Base-by-base conservation (phyloP, 345 rosid genomes). In the Citrus sp. region DNA sequence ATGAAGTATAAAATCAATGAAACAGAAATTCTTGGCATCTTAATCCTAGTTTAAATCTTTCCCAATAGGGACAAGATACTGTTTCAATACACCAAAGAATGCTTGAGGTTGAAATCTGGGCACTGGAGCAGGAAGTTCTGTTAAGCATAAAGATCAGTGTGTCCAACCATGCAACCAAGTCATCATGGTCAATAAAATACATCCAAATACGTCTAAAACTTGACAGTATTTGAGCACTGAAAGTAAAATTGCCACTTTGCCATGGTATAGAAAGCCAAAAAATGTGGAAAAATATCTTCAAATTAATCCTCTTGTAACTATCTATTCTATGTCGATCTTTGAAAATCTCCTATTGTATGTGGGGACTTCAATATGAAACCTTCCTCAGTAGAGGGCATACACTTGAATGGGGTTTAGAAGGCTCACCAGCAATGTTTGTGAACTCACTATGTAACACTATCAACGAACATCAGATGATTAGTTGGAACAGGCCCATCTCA, bases 401-500 rank as follows among this genome's bases (percentile, higher is more conserved):
- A 68, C 49, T 73, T 63, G 32, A 77, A 51, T 5, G 34, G 34
- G 61, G 21, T 72, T 49, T 3, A 37, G 51, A 55, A 19, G 51
- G 62, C 38, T 65, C 64, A 14, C 55, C 67, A 63, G 72, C 73
- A 76, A 68, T 25, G 30, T 49, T 46, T 1, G 55, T 27, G 42
- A 37, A 28, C 60, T 51, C 28, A 62, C 16, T 32, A 59, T 34
- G 66, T 70, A 37, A 7, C 37, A 32, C 22, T 22, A 22, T 35
- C 21, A 21, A 65, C 9, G 61, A 19, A 72, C 32, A 75, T 58
- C 27, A 70, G 72, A 60, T 72, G 73, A 42, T 28, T 60, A 42
- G 40, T 32, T 3, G 63, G 13, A 70, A 28, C 61, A 77, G 32
- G 25, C 71, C 30, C 68, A 40, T 72, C 79, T 95, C 89, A 96